Percentiles rank a stretch among this genome's conserved stretches.
These are phyloP conservation scores for Nicotiana rustica DNA, from an alignment of 305 asterid genomes.

Conservation along the genomic window DNA sequence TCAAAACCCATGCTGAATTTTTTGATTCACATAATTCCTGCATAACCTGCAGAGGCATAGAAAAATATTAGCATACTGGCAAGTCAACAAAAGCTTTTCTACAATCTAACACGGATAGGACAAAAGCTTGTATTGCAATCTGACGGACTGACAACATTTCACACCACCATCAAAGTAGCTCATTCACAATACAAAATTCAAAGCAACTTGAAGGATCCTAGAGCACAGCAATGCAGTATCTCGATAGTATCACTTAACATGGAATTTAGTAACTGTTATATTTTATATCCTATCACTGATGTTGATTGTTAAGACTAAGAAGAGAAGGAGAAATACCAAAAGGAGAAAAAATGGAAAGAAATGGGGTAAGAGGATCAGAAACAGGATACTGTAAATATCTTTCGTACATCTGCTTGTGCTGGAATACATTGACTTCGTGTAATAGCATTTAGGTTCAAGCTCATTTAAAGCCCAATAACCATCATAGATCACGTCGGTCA, in stretches of 20 bases:
- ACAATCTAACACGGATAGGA: not conserved
- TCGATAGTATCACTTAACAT: not conserved
- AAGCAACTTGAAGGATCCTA: constrained; percentile 21
- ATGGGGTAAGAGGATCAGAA: not conserved
- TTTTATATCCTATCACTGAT: not conserved
- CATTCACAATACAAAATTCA: constrained; percentile 29
- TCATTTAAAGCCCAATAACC: not conserved
- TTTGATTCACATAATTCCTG: constrained; percentile 69
- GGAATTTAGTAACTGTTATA: not conserved
- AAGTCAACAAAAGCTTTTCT: not conserved
- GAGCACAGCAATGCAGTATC: constrained; percentile 13
- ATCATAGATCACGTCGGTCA: not conserved
- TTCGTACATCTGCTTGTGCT: not conserved
- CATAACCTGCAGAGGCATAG: constrained; percentile 62
- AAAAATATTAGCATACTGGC: not conserved
- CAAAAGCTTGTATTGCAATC: constrained; percentile 16
- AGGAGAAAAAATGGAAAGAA: not conserved
- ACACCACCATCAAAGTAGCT: not conserved
- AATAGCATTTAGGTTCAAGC: not conserved
- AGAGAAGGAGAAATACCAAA: not conserved
- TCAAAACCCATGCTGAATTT: constrained; percentile 70
- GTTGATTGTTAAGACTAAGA: not conserved
- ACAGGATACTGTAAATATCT: not conserved
- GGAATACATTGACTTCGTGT: not conserved
- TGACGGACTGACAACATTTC: not conserved